Evolutionary conservation across 2,329 filamentous ascomycete genomes (phyloP).

Genomic region (Chaetomiaceae sp.): DNA sequence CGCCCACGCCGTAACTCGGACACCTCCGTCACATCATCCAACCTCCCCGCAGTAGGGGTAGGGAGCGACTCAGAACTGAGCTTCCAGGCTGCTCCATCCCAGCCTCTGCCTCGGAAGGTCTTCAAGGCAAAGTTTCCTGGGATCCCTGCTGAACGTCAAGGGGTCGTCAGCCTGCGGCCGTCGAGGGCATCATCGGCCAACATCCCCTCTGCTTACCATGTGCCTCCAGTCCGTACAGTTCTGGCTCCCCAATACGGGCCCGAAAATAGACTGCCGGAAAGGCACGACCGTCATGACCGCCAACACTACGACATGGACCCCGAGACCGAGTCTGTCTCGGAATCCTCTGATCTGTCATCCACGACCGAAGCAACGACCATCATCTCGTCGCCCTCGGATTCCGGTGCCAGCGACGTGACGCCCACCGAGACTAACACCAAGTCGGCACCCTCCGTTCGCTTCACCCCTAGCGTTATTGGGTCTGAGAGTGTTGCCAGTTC

Average conservation of each 20-base stretch:
- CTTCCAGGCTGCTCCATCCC: conserved; percentile 1
- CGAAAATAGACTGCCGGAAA: conserved; percentile 17
- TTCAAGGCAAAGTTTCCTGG: conserved; percentile 27
- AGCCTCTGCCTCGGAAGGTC: conserved; percentile 26
- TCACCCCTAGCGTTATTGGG: conserved; percentile 27
- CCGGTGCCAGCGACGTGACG: conserved; percentile 25
- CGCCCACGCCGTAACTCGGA: conserved; percentile 28
- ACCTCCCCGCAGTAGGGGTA: conserved; percentile 20
- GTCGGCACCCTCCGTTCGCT: conserved; percentile 26
- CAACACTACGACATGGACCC: conserved; percentile 24
- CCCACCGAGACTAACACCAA: conserved; percentile 22
- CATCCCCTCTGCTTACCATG: conserved; percentile 21
- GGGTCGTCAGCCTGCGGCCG: conserved; percentile 24
- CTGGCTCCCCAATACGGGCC: conserved; percentile 20
- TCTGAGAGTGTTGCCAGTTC: conserved; percentile 21
- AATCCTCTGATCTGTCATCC: conserved; percentile 35
- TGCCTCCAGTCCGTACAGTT: conserved; percentile 23
- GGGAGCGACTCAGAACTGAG: conserved; percentile 24
- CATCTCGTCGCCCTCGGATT: conserved; percentile 28
- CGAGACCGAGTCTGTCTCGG: conserved; percentile 36
- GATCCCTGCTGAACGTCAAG: conserved; percentile 23
- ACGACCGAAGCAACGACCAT: conserved; percentile 39
- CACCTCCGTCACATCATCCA: conserved; percentile 28
- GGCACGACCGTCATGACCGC: conserved; percentile 18
- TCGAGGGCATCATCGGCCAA: conserved; percentile 22